A percentile compares a stretch with the other conserved stretches of the same genome.
These are phyloP conservation scores for Colletotrichum echinochloae DNA, from an alignment of 2,329 filamentous ascomycete species.

Conservation along the genomic window DNA sequence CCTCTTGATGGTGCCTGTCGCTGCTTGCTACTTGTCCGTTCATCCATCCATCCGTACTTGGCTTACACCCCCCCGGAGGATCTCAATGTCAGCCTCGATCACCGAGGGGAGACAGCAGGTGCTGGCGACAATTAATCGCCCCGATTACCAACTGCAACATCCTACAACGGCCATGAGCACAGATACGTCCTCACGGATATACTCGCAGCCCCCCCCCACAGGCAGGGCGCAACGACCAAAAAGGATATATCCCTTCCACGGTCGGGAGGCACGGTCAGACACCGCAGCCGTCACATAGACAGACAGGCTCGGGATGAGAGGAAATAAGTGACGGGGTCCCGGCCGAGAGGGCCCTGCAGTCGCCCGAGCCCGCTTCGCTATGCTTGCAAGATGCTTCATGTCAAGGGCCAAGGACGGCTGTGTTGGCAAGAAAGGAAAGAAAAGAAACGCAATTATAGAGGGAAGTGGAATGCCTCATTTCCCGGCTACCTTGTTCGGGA, in stretches of 20 bases:
- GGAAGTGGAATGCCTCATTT: background rate
- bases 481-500: background rate
- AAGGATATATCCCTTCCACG: background rate
- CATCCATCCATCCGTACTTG: background rate
- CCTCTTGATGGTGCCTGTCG: background rate
- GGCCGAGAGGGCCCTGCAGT: background rate
- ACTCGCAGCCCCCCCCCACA: background rate
- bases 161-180: conserved; percentile 14
- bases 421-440: background rate
- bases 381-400: background rate
- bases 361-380: background rate
- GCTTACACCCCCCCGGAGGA: background rate
- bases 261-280: background rate
- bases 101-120: background rate
- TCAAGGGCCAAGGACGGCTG: background rate
- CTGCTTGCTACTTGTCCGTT: background rate
- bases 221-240: too few species aligned
- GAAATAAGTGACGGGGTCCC: background rate
- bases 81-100: background rate
- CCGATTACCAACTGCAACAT: conserved; percentile 12
- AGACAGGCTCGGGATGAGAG: background rate
- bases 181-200: background rate
- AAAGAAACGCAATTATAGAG: background rate
- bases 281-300: background rate
- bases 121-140: background rate